Base-by-base conservation (phyloP, 306 rosid species). In the Vachellia pachyceras region DNA sequence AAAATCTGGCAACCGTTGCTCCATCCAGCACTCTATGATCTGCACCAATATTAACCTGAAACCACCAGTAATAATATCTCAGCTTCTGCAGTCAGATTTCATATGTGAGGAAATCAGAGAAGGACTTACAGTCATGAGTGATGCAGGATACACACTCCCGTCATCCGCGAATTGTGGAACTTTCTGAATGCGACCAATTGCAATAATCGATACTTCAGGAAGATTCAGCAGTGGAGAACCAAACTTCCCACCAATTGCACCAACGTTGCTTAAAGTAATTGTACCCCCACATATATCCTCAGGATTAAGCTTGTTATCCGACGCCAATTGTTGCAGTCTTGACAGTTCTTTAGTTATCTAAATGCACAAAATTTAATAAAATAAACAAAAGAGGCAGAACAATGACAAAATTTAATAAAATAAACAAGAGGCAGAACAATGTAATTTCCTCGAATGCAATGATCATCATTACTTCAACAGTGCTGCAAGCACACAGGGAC, bases 21-120 rank as follows among this genome's bases (percentile, higher is more conserved):
- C 99, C 97, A 39, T 95, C 99, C 89, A 95, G 74, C 17, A 95
- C 99, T 86, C 99, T 88, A 72, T 95, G 99, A 86, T 95, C 97
- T 8, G 99, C 97, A 7, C 99, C 98, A 77, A 95, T 83, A 84
- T 95, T 95, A 35, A 90, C 90, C 99, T 95, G 92, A 70, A 78
- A 25, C 40, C 73, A 58, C 7, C 55, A 49, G 55, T 49, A 64
- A 33, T 45, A 69, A 50, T 10, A 11, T 69, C 74, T 78, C 44
- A 83, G 64, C 49, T 33, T 61, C 61, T 10, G 44, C 13, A 41
- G 73, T 77, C 65, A 61, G 17, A 69, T 61, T 82, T 73, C 83
- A 54, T 6, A 1, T 49, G 47, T 75, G 73, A 45, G 37, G 79
- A 75, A 47, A 15, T 22, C 25, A 63, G 44, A 73, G 69, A 36